Evolutionary conservation across 2,329 filamentous ascomycete genomes (phyloP).

Genomic region (Leptoxyphium fumago): DNA sequence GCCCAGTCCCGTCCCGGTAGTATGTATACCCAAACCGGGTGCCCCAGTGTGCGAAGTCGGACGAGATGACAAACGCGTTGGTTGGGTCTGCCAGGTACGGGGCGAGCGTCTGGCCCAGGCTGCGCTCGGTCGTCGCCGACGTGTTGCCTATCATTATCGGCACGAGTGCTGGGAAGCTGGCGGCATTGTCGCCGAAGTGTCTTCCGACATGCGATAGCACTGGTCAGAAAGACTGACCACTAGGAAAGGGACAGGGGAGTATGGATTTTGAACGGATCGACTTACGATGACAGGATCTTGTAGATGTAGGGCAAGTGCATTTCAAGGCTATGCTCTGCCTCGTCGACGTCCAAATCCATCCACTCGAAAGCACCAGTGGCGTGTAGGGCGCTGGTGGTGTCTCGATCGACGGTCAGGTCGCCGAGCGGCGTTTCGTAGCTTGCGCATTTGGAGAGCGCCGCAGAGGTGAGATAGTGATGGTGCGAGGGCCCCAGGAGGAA

Average conservation of each 20-base stretch:
- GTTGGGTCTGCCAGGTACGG: constrained; percentile 61
- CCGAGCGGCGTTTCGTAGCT: constrained; percentile 64
- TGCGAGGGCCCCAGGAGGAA: constrained; percentile 92
- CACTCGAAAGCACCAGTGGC: constrained; percentile 42
- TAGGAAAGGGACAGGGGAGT: background rate
- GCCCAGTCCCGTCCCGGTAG: constrained; percentile 44
- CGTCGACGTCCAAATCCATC: constrained; percentile 54
- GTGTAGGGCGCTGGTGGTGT: constrained; percentile 37
- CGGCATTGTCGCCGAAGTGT: constrained; percentile 6
- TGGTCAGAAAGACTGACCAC: background rate
- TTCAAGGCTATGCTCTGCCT: constrained; percentile 82
- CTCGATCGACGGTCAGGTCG: constrained; percentile 48
- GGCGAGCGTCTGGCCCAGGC: constrained; percentile 55
- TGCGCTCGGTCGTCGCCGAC: constrained; percentile 47
- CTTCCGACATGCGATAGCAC: background rate
- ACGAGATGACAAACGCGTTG: constrained; percentile 78
- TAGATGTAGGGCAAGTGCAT: constrained; percentile 94
- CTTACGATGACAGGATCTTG: constrained; percentile 48
- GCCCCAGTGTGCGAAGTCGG: constrained; percentile 97
- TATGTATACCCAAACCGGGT: constrained; percentile 67
- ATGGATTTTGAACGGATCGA: background rate
- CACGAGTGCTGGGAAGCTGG: constrained; percentile 57
- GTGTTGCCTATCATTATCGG: constrained; percentile 79
- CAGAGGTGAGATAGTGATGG: constrained; percentile 62
- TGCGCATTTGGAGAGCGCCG: constrained; percentile 59